Percentiles rank a stretch among this genome's conserved stretches.
These are phyloP conservation scores for Aureobasidium sp. DNA, from an alignment of 2,329 filamentous ascomycete species.

Conservation along the genomic window DNA sequence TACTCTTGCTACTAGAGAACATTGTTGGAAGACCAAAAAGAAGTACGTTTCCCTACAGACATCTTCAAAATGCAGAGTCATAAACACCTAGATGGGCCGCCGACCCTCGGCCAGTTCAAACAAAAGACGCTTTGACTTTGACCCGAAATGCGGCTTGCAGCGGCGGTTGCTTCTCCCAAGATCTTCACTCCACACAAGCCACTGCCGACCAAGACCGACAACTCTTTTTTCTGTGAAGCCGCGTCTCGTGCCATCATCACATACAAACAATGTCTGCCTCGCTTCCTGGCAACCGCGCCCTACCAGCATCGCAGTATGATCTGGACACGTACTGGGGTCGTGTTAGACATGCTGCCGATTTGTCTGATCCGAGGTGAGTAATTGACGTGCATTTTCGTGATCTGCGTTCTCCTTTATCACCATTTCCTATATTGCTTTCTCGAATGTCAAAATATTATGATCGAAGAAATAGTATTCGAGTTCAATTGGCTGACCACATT, in stretches of 20 bases:
- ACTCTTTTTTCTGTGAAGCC: not conserved
- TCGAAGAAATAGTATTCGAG: not conserved
- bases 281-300: conserved; percentile 61
- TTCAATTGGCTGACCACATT: not conserved
- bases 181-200: not conserved
- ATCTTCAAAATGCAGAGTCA: not conserved
- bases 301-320: conserved; percentile 88
- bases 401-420: not conserved
- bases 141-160: not conserved
- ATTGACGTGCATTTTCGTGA: not conserved
- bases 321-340: conserved; percentile 90
- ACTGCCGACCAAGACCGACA: not conserved
- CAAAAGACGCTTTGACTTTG: conserved; percentile 7
- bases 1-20: not conserved
- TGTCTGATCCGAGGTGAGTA: conserved; percentile 90
- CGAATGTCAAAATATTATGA: not conserved
- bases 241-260: not conserved
- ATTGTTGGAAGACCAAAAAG: no score
- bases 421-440: not conserved
- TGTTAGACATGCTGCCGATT: conserved; percentile 77
- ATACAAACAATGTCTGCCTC: conserved; percentile 46
- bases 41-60: no score
- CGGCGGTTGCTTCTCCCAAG: not conserved
- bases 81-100: not conserved
- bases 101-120: not conserved